Evolutionary conservation across 306 rosid genomes (phyloP).

Genomic region (Quillaja saponaria): DNA sequence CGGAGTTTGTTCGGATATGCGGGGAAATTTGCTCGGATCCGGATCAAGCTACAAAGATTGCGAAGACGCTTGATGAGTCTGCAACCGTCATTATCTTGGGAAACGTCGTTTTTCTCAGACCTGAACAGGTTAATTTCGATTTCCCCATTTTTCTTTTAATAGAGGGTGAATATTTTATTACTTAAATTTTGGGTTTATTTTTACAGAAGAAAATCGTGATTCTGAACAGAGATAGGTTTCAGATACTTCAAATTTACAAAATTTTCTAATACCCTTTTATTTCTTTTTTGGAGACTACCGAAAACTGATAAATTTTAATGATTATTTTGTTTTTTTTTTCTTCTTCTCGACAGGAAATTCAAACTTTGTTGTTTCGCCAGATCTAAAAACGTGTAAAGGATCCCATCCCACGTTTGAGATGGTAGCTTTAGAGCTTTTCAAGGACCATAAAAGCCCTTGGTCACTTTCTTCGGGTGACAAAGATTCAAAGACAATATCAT

Average conservation of each 20-base stretch:
- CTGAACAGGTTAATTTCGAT: constrained; percentile 64
- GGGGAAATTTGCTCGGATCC: constrained; percentile 47
- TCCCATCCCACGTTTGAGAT: constrained; percentile 55
- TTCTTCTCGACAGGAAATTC: constrained; percentile 48
- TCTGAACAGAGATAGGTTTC: constrained; percentile 39
- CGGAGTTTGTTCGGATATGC: constrained; percentile 67
- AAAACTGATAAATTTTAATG: constrained; percentile 60
- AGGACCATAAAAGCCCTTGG: constrained; percentile 55
- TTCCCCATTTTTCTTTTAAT: neutral
- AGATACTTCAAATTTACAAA: constrained; percentile 5
- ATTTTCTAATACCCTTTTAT: neutral
- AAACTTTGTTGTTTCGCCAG: constrained; percentile 70
- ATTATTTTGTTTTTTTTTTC: constrained; percentile 40
- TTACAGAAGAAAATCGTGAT: constrained; percentile 43
- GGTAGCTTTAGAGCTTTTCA: constrained; percentile 46
- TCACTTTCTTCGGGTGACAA: constrained; percentile 29
- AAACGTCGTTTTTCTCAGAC: constrained; percentile 63
- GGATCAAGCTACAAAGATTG: constrained; percentile 53
- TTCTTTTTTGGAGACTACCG: constrained; percentile 36
- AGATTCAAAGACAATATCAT: neutral
- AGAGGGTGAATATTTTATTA: neutral
- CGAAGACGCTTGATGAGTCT: constrained; percentile 65
- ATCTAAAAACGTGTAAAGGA: constrained; percentile 50
- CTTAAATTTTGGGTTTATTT: constrained; percentile 23
- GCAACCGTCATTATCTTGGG: constrained; percentile 77